A percentile compares a stretch with the other conserved stretches of the same genome.
phyloP scores from a whole-genome alignment of 768 basidiomycete genomes.

The Tricholoma furcatifolium region DNA sequence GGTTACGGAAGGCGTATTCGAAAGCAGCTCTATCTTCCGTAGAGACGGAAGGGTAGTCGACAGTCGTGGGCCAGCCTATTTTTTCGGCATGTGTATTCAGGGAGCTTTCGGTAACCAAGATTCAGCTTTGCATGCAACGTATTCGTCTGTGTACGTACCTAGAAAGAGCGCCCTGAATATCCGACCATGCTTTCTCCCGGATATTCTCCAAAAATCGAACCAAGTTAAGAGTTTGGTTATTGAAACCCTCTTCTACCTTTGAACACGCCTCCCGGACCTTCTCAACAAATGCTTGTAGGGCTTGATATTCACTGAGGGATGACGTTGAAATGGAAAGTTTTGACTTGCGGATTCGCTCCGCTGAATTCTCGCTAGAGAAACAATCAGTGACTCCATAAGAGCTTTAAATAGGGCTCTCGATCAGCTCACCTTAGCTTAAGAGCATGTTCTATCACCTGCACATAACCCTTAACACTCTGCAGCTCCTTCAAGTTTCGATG shows the following conservation, averaged over 20 bases:
- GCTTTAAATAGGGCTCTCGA: constrained; percentile 15
- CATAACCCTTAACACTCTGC: constrained; percentile 72
- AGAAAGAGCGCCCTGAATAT: constrained; percentile 66
- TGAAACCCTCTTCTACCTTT: constrained; percentile 42
- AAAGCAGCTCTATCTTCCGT: constrained; percentile 60
- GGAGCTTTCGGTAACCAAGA: constrained; percentile 37
- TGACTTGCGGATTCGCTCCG: constrained; percentile 47
- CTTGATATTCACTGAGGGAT: constrained; percentile 56
- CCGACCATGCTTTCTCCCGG: constrained; percentile 72
- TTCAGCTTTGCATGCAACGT: constrained; percentile 6
- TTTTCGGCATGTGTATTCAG: constrained; percentile 66
- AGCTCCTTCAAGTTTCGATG: constrained; percentile 78
- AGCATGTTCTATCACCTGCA: constrained; percentile 68
- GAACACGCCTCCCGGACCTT: constrained; percentile 45
- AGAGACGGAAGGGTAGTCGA: constrained; percentile 58
- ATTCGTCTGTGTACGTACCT: constrained; percentile 41
- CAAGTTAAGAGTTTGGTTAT: constrained; percentile 56
- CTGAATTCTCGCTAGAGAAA: constrained; percentile 52
- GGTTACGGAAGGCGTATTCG: constrained; percentile 73
- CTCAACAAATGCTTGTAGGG: constrained; percentile 59
- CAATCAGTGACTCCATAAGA: background rate
- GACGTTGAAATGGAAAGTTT: constrained; percentile 37
- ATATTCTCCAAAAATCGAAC: constrained; percentile 59
- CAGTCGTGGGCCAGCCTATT: constrained; percentile 81
- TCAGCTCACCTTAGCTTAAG: constrained; percentile 75